These are phyloP conservation scores for Syzygium malaccense DNA, from an alignment of 441 rosid species.

Conservation along the genomic window DNA sequence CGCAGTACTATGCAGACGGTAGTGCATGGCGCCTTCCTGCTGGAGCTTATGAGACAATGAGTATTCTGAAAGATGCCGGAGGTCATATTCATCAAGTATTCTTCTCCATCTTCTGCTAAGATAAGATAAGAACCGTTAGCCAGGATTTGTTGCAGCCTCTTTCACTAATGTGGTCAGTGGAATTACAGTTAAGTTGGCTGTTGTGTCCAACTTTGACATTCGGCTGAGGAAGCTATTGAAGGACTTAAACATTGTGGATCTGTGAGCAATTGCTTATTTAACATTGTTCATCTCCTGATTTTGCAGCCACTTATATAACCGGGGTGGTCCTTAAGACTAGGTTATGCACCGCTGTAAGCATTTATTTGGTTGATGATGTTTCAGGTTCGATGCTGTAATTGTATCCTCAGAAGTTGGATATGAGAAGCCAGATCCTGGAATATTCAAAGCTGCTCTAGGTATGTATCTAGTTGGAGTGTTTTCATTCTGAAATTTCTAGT, in stretches of 20 bases:
- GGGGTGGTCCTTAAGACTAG: not conserved
- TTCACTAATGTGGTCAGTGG: conserved; percentile 11
- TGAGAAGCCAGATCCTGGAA: conserved; percentile 73
- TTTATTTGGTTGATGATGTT: conserved; percentile 2
- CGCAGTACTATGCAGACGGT: conserved; percentile 69
- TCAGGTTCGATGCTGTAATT: conserved; percentile 76
- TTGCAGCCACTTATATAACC: not conserved
- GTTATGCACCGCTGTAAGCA: not conserved
- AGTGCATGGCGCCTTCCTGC: conserved; percentile 85
- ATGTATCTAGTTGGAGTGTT: not conserved
- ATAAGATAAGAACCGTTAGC: not conserved
- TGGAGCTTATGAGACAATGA: conserved; percentile 58
- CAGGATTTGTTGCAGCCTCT: conserved; percentile 7
- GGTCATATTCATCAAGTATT: conserved; percentile 41
- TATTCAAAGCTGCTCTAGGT: conserved; percentile 76
- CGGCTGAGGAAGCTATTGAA: conserved; percentile 71
- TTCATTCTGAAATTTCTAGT: not conserved
- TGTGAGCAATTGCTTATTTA: conserved; percentile 34
- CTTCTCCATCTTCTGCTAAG: conserved; percentile 11
- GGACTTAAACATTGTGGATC: conserved; percentile 64
- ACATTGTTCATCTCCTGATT: not conserved
- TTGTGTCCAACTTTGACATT: conserved; percentile 78
- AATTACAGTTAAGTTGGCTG: conserved; percentile 76
- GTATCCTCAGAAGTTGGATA: conserved; percentile 79
- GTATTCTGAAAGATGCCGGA: conserved; percentile 68